Base-by-base conservation (phyloP, 116 monocot species). In the Iris pallida region DNA sequence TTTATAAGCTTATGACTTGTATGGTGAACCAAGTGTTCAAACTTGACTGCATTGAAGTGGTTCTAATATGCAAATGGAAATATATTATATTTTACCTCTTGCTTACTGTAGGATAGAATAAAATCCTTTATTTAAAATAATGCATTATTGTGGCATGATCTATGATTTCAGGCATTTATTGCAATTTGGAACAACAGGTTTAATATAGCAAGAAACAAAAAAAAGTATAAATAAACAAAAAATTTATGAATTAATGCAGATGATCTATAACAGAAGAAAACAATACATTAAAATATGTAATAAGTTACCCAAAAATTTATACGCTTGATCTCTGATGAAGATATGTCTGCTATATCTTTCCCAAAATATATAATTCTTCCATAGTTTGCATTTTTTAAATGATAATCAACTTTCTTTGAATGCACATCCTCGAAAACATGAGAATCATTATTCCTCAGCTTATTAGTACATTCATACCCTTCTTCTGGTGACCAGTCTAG, bases 401-500 rank as follows among this genome's bases (percentile, higher is more conserved):
- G 65, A 71, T 62, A 70, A 12, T 66, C 59, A 42, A 52, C 19
- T 11, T 71, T 82, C 19, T 73, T 73, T 30, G 42, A 16, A n/a
- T 71, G 68, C 59, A 19, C 58, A 63, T 73, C 79, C 14, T 82
- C 54, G 42, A 53, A 60, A 59, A 69, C 65, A 68, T 63, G 30
- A 67, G 87, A 81, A 63, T 75, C 82, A 75, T 85, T 78, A 40
- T 60, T 83, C 66, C 73, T 90, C 3, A 64, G 75, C 71, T 88
- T 98, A 64, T 87, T 85, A 9, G 0, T 76, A 66, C 93, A 98
- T 5, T 67, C 66, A 75, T 79, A 88, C 9, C 76, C 85, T 47
- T 90, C 93, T 83, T 98, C 97, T 13, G 97, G 97, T 43, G 93
- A 81, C 90, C 90, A 92, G 74, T 98, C 93, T 49, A 92, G 20